phyloP scores from a whole-genome alignment of 2,329 filamentous ascomycete species.

The Arthrobotrys sinensis region DNA sequence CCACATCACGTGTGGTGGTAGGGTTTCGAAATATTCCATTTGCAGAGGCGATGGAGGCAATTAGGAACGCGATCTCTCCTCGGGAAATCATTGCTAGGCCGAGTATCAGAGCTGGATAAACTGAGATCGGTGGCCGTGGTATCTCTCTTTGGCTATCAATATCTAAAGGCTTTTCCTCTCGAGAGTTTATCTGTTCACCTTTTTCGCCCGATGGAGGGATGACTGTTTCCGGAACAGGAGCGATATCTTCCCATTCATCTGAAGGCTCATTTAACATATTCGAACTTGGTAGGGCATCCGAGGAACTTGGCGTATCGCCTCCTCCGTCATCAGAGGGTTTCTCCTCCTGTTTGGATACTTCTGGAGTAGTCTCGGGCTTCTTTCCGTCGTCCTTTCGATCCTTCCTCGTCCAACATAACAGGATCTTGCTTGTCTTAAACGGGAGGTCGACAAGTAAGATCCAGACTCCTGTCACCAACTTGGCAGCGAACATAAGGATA shows the following conservation, averaged over 20 bases:
- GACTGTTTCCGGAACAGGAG: not conserved
- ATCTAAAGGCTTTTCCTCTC: not conserved
- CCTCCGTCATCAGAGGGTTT: not conserved
- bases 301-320: not conserved
- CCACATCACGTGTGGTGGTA: not conserved
- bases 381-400: not conserved
- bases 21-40: slow-evolving; percentile 68
- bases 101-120: slow-evolving; percentile 75
- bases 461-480: slow-evolving; percentile 76
- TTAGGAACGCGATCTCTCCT: slow-evolving; percentile 85
- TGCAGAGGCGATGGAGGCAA: slow-evolving; percentile 77
- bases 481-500: slow-evolving; percentile 77
- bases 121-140: slow-evolving; percentile 71
- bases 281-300: not conserved
- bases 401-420: slow-evolving; percentile 9
- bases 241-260: slow-evolving; percentile 17
- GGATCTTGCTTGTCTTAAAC: slow-evolving; percentile 64
- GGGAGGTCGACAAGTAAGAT: slow-evolving; percentile 67
- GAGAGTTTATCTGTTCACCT: not conserved
- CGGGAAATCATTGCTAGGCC: slow-evolving; percentile 80
- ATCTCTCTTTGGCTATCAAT: not conserved
- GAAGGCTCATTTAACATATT: not conserved
- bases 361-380: not conserved
- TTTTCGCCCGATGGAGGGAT: not conserved
- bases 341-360: not conserved